phyloP scores from a whole-genome alignment of 2,329 filamentous ascomycete species.

The Xylariaceae sp. region DNA sequence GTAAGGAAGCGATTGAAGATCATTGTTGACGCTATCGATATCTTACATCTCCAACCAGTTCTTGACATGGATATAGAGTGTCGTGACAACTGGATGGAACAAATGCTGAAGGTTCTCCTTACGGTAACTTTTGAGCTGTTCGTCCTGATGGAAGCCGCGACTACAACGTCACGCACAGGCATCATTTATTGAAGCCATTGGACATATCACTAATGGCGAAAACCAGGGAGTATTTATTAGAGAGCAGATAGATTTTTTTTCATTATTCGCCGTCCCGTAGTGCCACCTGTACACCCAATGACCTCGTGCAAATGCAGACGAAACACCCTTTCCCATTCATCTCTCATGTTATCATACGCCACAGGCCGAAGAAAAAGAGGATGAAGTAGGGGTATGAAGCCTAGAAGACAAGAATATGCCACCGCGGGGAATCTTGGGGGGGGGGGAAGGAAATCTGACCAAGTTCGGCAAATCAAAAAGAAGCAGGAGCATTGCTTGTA shows the following conservation, averaged over 20 bases:
- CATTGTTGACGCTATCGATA: no score
- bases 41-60: no score
- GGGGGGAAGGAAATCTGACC: conserved; percentile 3
- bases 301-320: conserved; percentile 16
- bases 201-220: no score
- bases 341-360: conserved; percentile 16
- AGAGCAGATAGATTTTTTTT: no score
- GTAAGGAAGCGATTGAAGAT: no score
- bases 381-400: not conserved
- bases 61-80: no score
- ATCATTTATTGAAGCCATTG: not conserved
- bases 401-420: conserved; percentile 6
- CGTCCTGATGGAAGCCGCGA: no score
- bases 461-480: conserved; percentile 4
- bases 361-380: conserved; percentile 6
- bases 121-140: no score
- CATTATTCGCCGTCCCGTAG: not conserved
- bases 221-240: no score
- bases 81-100: no score
- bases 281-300: not conserved
- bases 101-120: no score
- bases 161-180: no score
- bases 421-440: conserved; percentile 13
- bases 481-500: conserved; percentile 1
- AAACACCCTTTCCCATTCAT: conserved; percentile 13